Percentiles rank a stretch among this genome's conserved stretches.
These are phyloP conservation scores for Verticillium nubilum DNA, from an alignment of 2,329 filamentous ascomycete genomes.

Conservation along the genomic window DNA sequence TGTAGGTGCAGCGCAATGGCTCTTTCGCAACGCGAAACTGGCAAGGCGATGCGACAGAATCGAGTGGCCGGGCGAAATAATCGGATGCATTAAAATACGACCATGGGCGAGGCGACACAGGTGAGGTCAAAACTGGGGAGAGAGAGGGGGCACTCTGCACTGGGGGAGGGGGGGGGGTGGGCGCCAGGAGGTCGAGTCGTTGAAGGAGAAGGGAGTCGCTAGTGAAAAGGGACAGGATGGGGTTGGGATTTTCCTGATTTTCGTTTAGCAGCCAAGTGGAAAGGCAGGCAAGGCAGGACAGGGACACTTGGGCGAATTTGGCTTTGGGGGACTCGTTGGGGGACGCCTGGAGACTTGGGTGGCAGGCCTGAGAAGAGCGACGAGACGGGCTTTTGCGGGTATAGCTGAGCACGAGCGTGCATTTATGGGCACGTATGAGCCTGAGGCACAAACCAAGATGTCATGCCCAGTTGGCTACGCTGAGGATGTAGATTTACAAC, in stretches of 20 bases:
- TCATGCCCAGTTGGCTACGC: background rate
- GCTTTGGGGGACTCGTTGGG: conserved; percentile 5
- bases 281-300: conserved; percentile 5
- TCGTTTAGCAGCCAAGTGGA: conserved; percentile 10
- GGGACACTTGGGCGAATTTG: conserved; percentile 12
- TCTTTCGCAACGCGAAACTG: background rate
- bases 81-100: conserved; percentile 11
- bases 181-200: conserved; percentile 9
- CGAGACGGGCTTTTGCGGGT: conserved; percentile 4
- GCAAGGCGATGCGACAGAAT: conserved; percentile 7
- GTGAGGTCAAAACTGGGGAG: conserved; percentile 7
- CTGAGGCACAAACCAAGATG: conserved; percentile 8
- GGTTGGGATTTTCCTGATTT: conserved; percentile 19
- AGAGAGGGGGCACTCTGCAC: conserved; percentile 5
- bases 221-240: conserved; percentile 14
- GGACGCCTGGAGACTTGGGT: conserved; percentile 6
- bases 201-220: conserved; percentile 6
- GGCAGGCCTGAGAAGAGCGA: background rate
- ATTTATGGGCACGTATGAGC: conserved; percentile 10
- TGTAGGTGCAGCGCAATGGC: background rate
- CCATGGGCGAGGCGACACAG: conserved; percentile 4
- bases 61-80: conserved; percentile 5
- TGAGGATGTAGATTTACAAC: too few relatives aligned
- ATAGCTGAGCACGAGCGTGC: conserved; percentile 9
- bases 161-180: conserved; percentile 1